phyloP scores from a whole-genome alignment of 2,329 filamentous ascomycete species.

The Phaeosphaeria sp. region DNA sequence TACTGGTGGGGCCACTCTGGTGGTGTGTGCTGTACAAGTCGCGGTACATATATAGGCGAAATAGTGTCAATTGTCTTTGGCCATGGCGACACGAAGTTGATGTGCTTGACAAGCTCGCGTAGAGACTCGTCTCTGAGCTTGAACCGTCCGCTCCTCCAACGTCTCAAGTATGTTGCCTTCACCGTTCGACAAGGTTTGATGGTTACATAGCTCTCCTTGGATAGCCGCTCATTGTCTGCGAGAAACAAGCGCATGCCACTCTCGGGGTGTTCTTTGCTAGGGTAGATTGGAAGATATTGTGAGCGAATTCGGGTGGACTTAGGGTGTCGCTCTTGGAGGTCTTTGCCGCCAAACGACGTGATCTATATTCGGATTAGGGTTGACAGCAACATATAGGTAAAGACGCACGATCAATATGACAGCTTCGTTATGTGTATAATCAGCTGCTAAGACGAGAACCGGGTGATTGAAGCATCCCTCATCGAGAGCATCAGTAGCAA shows the following conservation, averaged over 20 bases:
- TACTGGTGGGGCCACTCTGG: neutral
- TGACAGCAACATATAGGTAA: neutral
- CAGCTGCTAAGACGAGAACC: neutral
- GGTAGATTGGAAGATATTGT: conserved; percentile 7
- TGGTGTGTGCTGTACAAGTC: neutral
- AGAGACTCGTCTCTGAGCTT: neutral
- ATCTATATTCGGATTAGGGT: neutral
- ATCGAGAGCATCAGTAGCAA: neutral
- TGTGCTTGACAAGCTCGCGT: neutral
- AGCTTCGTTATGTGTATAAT: neutral
- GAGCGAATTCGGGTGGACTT: neutral
- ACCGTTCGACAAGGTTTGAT: conserved; percentile 1
- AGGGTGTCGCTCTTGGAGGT: neutral
- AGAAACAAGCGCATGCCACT: conserved; percentile 6
- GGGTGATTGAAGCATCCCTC: conserved; percentile 8
- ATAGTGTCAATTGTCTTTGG: neutral
- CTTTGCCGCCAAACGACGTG: conserved; percentile 5
- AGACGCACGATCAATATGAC: conserved; percentile 1
- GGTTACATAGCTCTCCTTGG: conserved; percentile 9
- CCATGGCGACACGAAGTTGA: neutral
- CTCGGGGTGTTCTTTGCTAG: conserved; percentile 7
- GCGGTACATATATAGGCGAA: neutral
- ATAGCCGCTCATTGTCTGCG: conserved; percentile 1
- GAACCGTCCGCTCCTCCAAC: neutral
- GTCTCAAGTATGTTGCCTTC: neutral